Evolutionary conservation across 192 early-diverging fungal genomes (phyloP).

Genomic region (Pilaira anomala): DNA sequence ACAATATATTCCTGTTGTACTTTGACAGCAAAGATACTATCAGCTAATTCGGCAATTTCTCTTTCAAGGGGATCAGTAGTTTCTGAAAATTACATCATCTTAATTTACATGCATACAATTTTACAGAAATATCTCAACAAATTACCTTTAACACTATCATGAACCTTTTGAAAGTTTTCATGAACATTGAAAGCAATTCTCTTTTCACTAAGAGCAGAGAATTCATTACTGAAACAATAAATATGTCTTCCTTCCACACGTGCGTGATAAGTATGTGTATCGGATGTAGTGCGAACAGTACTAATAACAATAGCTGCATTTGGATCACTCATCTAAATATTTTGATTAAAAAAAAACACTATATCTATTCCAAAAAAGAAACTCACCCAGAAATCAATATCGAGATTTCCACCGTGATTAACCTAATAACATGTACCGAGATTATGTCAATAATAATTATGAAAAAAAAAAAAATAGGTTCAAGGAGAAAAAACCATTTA

Average conservation of each 20-base stretch:
- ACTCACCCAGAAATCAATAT: conserved; percentile 68
- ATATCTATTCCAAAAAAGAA: neutral
- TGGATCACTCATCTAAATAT: conserved; percentile 48
- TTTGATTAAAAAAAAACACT: no score
- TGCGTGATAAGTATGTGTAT: conserved; percentile 43
- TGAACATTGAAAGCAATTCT: conserved; percentile 56
- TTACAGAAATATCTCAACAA: no score
- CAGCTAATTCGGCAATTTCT: conserved; percentile 62
- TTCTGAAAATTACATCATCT: conserved; percentile 28
- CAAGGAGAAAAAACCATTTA: conserved; percentile 10
- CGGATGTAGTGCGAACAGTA: conserved; percentile 37
- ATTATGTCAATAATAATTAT: no score
- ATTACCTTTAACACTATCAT: conserved; percentile 33
- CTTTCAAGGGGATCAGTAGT: conserved; percentile 58
- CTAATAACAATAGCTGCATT: conserved; percentile 31
- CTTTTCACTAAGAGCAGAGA: conserved; percentile 60
- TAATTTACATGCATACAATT: neutral
- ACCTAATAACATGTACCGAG: conserved; percentile 35
- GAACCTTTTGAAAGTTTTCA: conserved; percentile 40
- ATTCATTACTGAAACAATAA: conserved; percentile 78
- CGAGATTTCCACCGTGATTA: conserved; percentile 58
- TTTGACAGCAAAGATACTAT: conserved; percentile 56
- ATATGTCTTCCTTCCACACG: conserved; percentile 54
- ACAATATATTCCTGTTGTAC: conserved; percentile 74
- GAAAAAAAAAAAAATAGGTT: neutral